Percentiles rank a stretch among this genome's conserved stretches.
Conservation (phyloP, 192 early-diverging fungal species). For the Haplosporangium gracile region DNA sequence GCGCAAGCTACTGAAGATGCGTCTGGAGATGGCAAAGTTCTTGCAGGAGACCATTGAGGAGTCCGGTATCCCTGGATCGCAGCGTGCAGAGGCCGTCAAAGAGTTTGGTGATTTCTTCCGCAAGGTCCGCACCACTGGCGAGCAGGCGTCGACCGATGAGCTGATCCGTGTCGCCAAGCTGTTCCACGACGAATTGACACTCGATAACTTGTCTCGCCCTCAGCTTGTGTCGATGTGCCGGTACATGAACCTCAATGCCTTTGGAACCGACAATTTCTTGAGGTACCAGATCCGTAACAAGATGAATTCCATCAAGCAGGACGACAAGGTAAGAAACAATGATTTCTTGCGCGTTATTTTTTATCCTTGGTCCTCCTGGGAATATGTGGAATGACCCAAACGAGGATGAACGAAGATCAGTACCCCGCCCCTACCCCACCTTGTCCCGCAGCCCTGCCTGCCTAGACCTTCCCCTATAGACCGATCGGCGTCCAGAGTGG, state of each 20-base stretch:
- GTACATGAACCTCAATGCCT: conserved; percentile 97
- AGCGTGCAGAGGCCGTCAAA: conserved; percentile 69
- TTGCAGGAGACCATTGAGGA: conserved; percentile 96
- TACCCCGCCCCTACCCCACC: not conserved
- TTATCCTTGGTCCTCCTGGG: not conserved
- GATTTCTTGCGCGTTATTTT: not conserved
- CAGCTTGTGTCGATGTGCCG: conserved; percentile 96
- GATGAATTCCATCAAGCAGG: conserved; percentile 87
- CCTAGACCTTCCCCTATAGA: not conserved
- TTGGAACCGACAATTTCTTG: conserved; percentile 97
- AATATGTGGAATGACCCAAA: not conserved
- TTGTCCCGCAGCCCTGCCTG: not conserved
- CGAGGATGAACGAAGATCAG: not conserved
- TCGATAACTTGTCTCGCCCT: conserved; percentile 93
- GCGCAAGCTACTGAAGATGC: conserved; percentile 90
- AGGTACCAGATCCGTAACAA: conserved; percentile 92
- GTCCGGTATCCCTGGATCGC: conserved; percentile 69
- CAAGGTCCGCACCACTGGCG: conserved; percentile 86
- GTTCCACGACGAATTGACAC: conserved; percentile 94
- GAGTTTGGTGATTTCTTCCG: conserved; percentile 83
- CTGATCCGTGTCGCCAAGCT: conserved; percentile 86
- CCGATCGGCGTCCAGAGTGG: not conserved
- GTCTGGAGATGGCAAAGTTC: conserved; percentile 95
- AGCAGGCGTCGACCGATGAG: conserved; percentile 87
- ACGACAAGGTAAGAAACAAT: conserved; percentile 74